Percentiles rank a stretch among this genome's conserved stretches.
These are phyloP conservation scores for Fusarium penzigii DNA, from an alignment of 2,329 filamentous ascomycete species.

Conservation along the genomic window DNA sequence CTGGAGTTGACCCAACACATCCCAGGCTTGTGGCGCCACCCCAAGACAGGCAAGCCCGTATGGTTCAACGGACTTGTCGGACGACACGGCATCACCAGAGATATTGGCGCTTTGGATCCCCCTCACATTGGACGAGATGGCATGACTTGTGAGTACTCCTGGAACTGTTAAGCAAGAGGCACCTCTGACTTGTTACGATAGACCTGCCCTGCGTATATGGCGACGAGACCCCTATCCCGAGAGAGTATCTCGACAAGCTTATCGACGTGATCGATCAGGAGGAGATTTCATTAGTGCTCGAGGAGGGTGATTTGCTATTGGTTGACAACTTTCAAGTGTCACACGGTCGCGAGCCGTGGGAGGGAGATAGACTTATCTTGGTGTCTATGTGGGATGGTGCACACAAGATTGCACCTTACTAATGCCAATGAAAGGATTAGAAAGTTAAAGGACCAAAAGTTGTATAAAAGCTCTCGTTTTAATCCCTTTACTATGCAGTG, in stretches of 20 bases:
- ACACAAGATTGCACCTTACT: slow-evolving; percentile 5
- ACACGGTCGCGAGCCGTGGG: slow-evolving; percentile 13
- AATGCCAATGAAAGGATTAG: not conserved
- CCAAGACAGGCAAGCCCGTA: slow-evolving; percentile 5
- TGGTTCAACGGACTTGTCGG: slow-evolving; percentile 12
- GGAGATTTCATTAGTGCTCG: slow-evolving; percentile 2
- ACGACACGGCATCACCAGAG: slow-evolving; percentile 7
- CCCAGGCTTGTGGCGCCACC: slow-evolving; percentile 2
- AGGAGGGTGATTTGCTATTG: slow-evolving; percentile 6
- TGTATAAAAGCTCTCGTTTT: too few species aligned
- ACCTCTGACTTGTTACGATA: not conserved
- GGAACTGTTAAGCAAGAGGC: not conserved
- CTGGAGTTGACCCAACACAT: slow-evolving; percentile 18
- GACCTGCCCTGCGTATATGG: slow-evolving; percentile 6
- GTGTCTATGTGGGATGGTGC: slow-evolving; percentile 16
- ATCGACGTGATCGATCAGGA: slow-evolving; percentile 9
- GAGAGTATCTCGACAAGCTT: slow-evolving; percentile 6
- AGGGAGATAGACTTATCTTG: slow-evolving; percentile 12
- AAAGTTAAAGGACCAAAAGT: too few species aligned
- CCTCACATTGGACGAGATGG: slow-evolving; percentile 2
- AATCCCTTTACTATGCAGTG: too few species aligned
- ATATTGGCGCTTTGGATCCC: slow-evolving; percentile 5
- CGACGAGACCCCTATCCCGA: slow-evolving; percentile 4
- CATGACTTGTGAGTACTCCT: slow-evolving; percentile 5
- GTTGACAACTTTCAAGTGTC: slow-evolving; percentile 15